These are phyloP conservation scores for Neodidymelliopsis sp. DNA, from an alignment of 2,329 filamentous ascomycete genomes.

Conservation along the genomic window DNA sequence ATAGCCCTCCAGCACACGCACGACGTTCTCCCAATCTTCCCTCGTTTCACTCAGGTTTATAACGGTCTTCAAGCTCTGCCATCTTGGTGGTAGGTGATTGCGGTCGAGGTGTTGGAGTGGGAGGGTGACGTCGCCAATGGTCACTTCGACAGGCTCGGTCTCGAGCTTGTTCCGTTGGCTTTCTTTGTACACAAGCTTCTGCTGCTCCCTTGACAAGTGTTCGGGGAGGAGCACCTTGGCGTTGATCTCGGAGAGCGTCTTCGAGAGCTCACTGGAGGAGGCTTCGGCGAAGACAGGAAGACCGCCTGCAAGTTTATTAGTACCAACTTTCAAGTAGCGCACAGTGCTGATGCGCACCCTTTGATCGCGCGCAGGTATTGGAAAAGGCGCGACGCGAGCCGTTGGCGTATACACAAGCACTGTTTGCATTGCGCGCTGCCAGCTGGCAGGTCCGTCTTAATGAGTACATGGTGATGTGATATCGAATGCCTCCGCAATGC, in stretches of 20 bases:
- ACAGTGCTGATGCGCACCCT: constrained; percentile 28
- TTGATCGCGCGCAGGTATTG: constrained; percentile 25
- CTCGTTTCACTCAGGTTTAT: constrained; percentile 29
- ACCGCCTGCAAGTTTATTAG: constrained; percentile 34
- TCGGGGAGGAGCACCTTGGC: constrained; percentile 54
- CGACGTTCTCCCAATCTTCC: constrained; percentile 47
- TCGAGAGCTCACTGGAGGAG: constrained; percentile 51
- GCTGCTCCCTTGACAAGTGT: constrained; percentile 52
- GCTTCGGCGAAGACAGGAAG: constrained; percentile 54
- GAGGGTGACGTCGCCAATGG: constrained; percentile 49
- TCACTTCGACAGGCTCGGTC: constrained; percentile 52
- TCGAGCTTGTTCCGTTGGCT: constrained; percentile 52
- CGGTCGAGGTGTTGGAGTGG: constrained; percentile 44
- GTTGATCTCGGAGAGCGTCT: constrained; percentile 52
- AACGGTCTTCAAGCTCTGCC: constrained; percentile 21
- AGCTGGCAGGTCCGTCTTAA: constrained; percentile 40
- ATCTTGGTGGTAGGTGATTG: constrained; percentile 26
- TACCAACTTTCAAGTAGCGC: background rate
- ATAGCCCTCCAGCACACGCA: constrained; percentile 42
- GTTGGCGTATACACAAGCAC: constrained; percentile 24
- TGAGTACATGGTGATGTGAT: constrained; percentile 38
- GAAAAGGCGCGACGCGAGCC: constrained; percentile 43
- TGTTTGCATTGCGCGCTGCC: constrained; percentile 27
- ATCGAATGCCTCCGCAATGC: background rate
- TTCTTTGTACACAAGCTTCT: constrained; percentile 52